Base-by-base conservation (phyloP, 148 eudicot genomes). In the Polygonum maritimum region DNA sequence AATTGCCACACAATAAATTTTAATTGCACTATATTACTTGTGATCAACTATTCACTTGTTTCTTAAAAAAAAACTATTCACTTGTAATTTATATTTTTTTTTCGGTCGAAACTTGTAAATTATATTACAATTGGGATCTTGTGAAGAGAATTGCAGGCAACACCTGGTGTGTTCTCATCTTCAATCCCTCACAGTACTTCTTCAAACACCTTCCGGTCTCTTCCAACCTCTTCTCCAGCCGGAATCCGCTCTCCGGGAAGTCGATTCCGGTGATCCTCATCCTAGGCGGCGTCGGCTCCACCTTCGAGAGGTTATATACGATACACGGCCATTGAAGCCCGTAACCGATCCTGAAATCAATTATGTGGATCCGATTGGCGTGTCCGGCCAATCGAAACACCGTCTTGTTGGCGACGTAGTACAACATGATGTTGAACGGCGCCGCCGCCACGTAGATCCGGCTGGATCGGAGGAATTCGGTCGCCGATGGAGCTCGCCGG, bases 381-480 rank as follows among this genome's bases (percentile, higher is more conserved):
- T 44, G 1, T 12, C 33, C 18, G 4, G 49, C 54, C 51, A 72
- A 26, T 0, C 16, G 6, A 33, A 2, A 12, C 21, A 72, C 45
- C 0, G 75, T 72, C 75, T 72, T 72, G 75, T 72, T 72, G 2
- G 52, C 21, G 6, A 72, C 75, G 35, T 72, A 72, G 54, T 41
- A 41, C 0, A 52, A 72, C 75, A 72, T 72, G 7, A 72, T 72
- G 49, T 41, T 19, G 54, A 72, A 72, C 5, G 75, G 75, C 36
- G 38, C 75, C 9, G 75, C 75, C 16, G 52, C 75, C 54, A 72
- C 75, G 75, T 41, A 72, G 10, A 72, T 45, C 52, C 75, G 52
- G 54, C 40, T 72, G 0, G 75, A 52, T 9, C 9, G 47, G 8
- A 72, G 75, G 35, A 72, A 72, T 1, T 72, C 75, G 6, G 51